Conservation (phyloP, 2,329 filamentous ascomycete species). For the Xylaria sp. region DNA sequence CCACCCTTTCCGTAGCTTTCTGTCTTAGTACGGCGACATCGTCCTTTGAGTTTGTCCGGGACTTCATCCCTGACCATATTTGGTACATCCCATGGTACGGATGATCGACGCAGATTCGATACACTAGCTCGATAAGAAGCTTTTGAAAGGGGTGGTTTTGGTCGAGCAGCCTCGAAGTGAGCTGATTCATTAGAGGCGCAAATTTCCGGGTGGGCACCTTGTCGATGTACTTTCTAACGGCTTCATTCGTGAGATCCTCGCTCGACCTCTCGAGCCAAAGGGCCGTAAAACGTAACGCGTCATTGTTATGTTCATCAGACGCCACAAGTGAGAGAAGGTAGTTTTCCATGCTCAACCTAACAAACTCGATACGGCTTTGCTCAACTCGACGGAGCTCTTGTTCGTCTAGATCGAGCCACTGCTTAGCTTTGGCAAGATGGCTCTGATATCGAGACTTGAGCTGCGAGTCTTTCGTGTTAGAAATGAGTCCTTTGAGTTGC, state of each 20-base stretch:
- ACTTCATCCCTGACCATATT: conserved; percentile 80
- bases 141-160: conserved; percentile 72
- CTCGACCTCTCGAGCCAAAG: conserved; percentile 89
- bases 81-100: conserved; percentile 98
- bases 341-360: conserved; percentile 89
- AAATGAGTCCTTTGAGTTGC: conserved; percentile 67
- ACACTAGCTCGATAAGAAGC: conserved; percentile 72
- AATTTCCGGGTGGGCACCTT: conserved; percentile 90
- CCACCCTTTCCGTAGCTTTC: conserved; percentile 71
- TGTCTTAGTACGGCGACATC: conserved; percentile 73
- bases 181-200: conserved; percentile 89
- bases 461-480: conserved; percentile 53
- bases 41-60: conserved; percentile 71
- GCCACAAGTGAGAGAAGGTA: conserved; percentile 84
- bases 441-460: conserved; percentile 59
- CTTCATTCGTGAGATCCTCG: conserved; percentile 74
- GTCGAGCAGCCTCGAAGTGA: conserved; percentile 87
- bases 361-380: conserved; percentile 76
- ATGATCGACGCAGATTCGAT: conserved; percentile 86
- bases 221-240: conserved; percentile 70
- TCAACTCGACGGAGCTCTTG: conserved; percentile 81
- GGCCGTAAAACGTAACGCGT: conserved; percentile 88
- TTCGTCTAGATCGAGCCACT: conserved; percentile 89
- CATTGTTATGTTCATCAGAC: conserved; percentile 86
- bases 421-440: conserved; percentile 72